Evolutionary conservation across 768 basidiomycete genomes (phyloP), one percentile per base, ranked within the genome.

Genomic region (Termitomyces sp.): DNA sequence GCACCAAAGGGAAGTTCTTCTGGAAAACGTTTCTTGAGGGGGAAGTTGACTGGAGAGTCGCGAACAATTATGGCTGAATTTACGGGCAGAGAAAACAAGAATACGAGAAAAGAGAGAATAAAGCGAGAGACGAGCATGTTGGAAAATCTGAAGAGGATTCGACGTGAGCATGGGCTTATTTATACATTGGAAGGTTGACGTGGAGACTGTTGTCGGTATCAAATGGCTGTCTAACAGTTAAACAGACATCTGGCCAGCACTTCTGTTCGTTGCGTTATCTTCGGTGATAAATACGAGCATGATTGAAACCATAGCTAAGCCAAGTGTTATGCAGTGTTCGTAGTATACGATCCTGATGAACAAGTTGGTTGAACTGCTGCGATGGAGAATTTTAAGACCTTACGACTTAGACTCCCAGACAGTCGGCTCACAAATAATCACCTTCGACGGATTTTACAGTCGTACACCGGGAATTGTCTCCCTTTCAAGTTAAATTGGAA

Each of bases 11-110:
- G 82, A 18, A 32, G 28, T 12, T 41, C 12, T 23, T 23, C 23
- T 23, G 23, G 23, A 66, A 85, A 63, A 57, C 75, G 73, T 67
- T 79, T 79, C n/a, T 82, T 79, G 49, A 88, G 68, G 20, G 81
- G 75, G 23, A 88, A 68, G 5, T 76, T 77, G 50, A 83, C 70
- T 28, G 69, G 72, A 13, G 75, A 72, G 59, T 72, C 65, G 57
- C 74, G 70, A 41, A 18, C 14, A 14, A 82, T 67, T 46, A 79
- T 68, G 49, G 77, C 69, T 0, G 79, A 77, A 56, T 74, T 76
- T 49, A 79, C 78, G 49, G 70, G 74, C 47, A 79, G 77, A 44
- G 77, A 74, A 32, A 81, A 61, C 48, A 78, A 77, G 50, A 83
- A 71, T 49, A 82, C 67, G 40, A 82, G 66, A 52, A 75, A 71